Conservation (phyloP, 306 rosid genomes). For the Cicer pinnatifidum region DNA sequence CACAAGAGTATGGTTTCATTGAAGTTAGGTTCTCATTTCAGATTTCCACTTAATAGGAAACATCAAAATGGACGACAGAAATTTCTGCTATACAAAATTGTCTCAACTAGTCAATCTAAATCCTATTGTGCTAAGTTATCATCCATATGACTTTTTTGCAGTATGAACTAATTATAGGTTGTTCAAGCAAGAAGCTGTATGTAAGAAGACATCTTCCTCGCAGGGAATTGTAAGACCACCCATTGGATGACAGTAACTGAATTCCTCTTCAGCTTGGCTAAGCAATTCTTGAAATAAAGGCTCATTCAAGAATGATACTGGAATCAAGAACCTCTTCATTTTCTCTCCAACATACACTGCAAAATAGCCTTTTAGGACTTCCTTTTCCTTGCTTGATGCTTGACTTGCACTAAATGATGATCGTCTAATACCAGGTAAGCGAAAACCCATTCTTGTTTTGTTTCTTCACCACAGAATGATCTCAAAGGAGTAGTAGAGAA, state of each 20-base stretch:
- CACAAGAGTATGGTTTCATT: background rate
- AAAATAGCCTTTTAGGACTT: no score
- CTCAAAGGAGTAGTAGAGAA: background rate
- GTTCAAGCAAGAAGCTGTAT: conserved; percentile 43
- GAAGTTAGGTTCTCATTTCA: background rate
- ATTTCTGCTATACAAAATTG: conserved; percentile 5
- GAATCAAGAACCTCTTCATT: conserved; percentile 52
- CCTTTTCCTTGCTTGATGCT: no score
- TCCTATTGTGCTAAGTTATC: background rate
- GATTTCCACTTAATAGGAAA: conserved; percentile 2
- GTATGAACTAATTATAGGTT: conserved; percentile 12
- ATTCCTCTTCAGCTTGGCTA: conserved; percentile 54
- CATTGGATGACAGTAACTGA: conserved; percentile 53
- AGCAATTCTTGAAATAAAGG: conserved; percentile 52
- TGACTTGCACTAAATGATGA: no score
- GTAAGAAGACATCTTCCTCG: conserved; percentile 50
- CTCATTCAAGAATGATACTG: conserved; percentile 47
- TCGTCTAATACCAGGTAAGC: no score
- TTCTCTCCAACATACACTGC: conserved; percentile 34
- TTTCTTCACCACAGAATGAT: conserved; percentile 15
- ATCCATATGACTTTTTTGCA: background rate
- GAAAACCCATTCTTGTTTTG: conserved; percentile 18
- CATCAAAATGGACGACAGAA: background rate
- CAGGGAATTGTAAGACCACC: conserved; percentile 60
- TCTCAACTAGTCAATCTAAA: conserved; percentile 30